Evolutionary conservation across 108 stramenopile species (phyloP).

Genomic region (Conticribra weissflogii): DNA sequence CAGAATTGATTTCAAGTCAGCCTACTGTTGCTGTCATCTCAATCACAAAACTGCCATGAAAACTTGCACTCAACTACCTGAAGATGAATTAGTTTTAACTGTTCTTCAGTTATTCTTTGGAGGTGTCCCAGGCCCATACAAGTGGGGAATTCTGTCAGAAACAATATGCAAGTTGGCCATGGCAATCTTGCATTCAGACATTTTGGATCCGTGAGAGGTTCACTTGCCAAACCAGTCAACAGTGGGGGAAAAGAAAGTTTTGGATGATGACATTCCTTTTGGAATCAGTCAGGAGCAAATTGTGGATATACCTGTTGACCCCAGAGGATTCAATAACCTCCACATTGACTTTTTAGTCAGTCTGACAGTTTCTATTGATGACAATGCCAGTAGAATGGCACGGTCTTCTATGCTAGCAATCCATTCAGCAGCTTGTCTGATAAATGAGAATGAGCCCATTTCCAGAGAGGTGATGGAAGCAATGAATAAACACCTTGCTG

Average conservation of each 20-base stretch:
- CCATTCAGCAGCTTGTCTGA: neutral
- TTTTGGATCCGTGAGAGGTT: conserved; percentile 8
- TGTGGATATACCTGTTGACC: conserved; percentile 6
- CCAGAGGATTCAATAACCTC: neutral
- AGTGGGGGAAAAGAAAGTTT: neutral
- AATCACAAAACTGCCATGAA: conserved; percentile 4
- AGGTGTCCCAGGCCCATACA: conserved; percentile 19
- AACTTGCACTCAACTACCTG: conserved; percentile 3
- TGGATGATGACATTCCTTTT: conserved; percentile 5
- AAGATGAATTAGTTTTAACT: conserved; percentile 4
- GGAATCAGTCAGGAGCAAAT: conserved; percentile 2
- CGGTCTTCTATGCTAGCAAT: conserved; percentile 1
- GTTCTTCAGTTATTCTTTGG: conserved; percentile 7
- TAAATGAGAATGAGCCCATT: conserved; percentile 6
- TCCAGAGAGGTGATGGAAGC: conserved; percentile 17
- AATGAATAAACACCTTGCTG: neutral
- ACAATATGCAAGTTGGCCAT: conserved; percentile 13
- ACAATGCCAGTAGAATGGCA: neutral
- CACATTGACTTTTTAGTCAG: conserved; percentile 8
- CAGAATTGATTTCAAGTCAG: conserved; percentile 25
- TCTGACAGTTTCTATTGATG: neutral
- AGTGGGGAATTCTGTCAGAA: conserved; percentile 19
- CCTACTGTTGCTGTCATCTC: conserved; percentile 12
- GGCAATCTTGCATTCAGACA: neutral
- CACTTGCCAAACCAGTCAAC: neutral